Conservation (phyloP, 1,284 basidiomycete species). For the Gomphus sp. region DNA sequence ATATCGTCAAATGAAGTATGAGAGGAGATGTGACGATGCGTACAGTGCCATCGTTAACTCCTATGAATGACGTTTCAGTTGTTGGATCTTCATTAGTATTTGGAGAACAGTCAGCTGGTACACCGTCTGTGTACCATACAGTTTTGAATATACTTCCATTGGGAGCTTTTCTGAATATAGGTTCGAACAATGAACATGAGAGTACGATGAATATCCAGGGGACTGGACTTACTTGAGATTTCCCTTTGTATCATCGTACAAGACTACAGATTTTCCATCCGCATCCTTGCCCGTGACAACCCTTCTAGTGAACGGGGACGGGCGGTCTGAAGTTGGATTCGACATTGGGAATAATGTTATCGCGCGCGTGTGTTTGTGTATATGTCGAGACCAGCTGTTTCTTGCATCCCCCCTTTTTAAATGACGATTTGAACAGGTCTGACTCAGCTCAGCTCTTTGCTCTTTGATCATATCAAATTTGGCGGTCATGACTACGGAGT, state of each 20-base stretch:
- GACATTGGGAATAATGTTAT: not conserved
- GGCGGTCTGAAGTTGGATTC: slow-evolving; percentile 37
- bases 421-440: too few species aligned
- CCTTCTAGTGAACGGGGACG: slow-evolving; percentile 37
- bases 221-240: too few species aligned
- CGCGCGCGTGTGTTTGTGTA: too few species aligned
- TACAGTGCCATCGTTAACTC: not conserved
- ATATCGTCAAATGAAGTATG: not conserved
- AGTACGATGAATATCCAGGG: too few species aligned
- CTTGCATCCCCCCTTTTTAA: too few species aligned
- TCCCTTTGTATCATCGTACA: slow-evolving; percentile 17
- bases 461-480: too few species aligned
- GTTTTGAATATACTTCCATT: not conserved
- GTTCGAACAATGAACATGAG: too few species aligned
- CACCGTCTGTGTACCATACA: slow-evolving; percentile 1
- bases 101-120: not conserved
- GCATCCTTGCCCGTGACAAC: slow-evolving; percentile 25
- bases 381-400: too few species aligned
- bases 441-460: too few species aligned
- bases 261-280: slow-evolving; percentile 37
- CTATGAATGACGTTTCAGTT: not conserved
- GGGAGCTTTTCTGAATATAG: too few species aligned
- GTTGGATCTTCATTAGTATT: not conserved
- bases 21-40: not conserved
- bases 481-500: too few species aligned